Conservation (phyloP, 352 stramenopile genomes). For the Pythium phragmitis region DNA sequence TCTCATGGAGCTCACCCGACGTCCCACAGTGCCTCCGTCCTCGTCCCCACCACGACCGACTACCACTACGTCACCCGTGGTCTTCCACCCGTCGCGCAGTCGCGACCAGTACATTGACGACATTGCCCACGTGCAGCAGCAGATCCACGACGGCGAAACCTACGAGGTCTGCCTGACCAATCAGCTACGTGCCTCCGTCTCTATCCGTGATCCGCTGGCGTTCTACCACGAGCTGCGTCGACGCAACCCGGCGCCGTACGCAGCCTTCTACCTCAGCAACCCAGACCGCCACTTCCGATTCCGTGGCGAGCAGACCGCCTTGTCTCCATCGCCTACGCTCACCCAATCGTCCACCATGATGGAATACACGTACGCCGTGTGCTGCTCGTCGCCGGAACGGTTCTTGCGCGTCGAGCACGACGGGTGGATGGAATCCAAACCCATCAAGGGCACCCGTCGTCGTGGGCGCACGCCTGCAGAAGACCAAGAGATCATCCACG, state of each 20-base stretch:
- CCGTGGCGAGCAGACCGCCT: neutral
- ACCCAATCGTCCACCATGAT: neutral
- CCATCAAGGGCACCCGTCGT: slow-evolving; percentile 95
- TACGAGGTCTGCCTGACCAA: slow-evolving; percentile 98
- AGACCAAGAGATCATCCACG: slow-evolving; percentile 62
- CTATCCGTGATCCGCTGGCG: slow-evolving; percentile 44
- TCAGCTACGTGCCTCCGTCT: slow-evolving; percentile 70
- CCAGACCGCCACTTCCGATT: slow-evolving; percentile 31
- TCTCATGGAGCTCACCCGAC: slow-evolving; percentile 8
- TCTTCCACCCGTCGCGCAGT: slow-evolving; percentile 61
- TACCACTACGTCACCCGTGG: slow-evolving; percentile 23
- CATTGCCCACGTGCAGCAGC: slow-evolving; percentile 84
- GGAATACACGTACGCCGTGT: slow-evolving; percentile 84
- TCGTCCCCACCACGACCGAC: too few species aligned
- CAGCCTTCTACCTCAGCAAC: slow-evolving; percentile 89
- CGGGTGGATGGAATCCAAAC: slow-evolving; percentile 94
- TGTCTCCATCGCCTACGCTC: neutral
- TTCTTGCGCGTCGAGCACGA: slow-evolving; percentile 84
- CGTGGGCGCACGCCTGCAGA: slow-evolving; percentile 44
- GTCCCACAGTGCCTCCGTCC: neutral
- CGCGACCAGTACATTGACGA: slow-evolving; percentile 83
- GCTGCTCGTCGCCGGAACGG: slow-evolving; percentile 95
- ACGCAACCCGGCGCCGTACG: slow-evolving; percentile 94
- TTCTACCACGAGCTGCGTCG: slow-evolving; percentile 92
- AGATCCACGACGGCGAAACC: slow-evolving; percentile 92